These are phyloP conservation scores for Debaryomyces hansenii DNA, from an alignment of 805 yeast species.

Conservation along the genomic window DNA sequence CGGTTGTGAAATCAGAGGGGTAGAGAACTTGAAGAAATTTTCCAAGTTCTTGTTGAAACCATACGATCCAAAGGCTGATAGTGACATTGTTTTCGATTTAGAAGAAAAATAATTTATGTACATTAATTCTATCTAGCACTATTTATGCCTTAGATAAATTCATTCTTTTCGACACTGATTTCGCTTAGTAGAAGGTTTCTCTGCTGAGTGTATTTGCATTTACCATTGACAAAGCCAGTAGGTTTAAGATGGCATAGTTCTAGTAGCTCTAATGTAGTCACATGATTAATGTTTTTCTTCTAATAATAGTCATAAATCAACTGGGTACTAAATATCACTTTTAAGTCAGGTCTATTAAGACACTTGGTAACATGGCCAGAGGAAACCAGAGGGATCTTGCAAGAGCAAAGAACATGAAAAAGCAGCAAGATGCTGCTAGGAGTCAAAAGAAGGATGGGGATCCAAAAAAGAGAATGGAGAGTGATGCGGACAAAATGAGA, in stretches of 20 bases:
- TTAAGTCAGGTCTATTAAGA: neutral
- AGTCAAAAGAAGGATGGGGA: constrained; percentile 70
- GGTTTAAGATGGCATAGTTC: neutral
- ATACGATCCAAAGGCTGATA: constrained; percentile 67
- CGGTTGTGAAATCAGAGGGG: constrained; percentile 93
- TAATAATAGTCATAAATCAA: neutral
- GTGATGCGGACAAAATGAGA: constrained; percentile 87
- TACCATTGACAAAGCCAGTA: neutral
- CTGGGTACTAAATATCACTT: neutral
- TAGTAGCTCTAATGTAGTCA: neutral
- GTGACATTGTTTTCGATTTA: constrained; percentile 51
- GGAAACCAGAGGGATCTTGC: constrained; percentile 97
- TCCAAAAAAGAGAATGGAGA: constrained; percentile 81
- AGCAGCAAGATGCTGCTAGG: constrained; percentile 65
- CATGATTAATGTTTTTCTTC: neutral
- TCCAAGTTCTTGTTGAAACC: constrained; percentile 79
- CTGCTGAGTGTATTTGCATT: too few species aligned
- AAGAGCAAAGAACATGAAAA: constrained; percentile 82
- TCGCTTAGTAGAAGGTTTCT: neutral
- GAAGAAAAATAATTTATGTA: constrained; percentile 41
- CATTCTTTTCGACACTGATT: neutral
- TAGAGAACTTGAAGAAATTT: constrained; percentile 78
- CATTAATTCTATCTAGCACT: neutral
- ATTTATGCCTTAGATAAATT: neutral
- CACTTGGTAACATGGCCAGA: constrained; percentile 65